A percentile compares a stretch with the other conserved stretches of the same genome.
Evolutionary conservation across 176 grass and related monocot genomes (phyloP).

Genomic region (Phyllostachys edulis): DNA sequence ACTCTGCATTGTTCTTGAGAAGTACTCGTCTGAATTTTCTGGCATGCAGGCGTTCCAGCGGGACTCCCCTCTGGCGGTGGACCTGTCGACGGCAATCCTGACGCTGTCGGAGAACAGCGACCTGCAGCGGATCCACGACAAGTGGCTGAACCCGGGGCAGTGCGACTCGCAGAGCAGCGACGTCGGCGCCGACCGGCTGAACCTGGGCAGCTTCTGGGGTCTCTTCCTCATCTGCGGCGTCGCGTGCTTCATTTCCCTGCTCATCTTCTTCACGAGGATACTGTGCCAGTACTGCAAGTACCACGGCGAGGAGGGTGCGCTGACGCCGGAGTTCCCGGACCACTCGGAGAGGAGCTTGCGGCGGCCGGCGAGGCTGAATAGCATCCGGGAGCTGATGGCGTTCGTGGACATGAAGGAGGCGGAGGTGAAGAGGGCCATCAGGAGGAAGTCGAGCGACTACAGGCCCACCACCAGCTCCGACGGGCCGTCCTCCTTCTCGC

Average conservation of each 20-base stretch:
- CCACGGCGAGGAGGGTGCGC: not conserved
- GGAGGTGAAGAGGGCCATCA: slow-evolving; percentile 63
- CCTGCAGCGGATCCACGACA: slow-evolving; percentile 94
- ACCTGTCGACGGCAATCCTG: slow-evolving; percentile 92
- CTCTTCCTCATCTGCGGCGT: slow-evolving; percentile 83
- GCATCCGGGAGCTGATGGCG: slow-evolving; percentile 62
- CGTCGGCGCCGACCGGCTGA: slow-evolving; percentile 42
- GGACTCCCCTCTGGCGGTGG: slow-evolving; percentile 76
- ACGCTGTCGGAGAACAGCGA: slow-evolving; percentile 86
- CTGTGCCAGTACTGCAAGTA: slow-evolving; percentile 67
- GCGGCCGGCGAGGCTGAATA: slow-evolving; percentile 44
- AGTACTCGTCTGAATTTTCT: not conserved
- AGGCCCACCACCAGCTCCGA: slow-evolving; percentile 23
- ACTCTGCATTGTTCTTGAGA: not conserved
- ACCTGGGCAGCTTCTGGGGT: slow-evolving; percentile 71
- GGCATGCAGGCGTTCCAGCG: slow-evolving; percentile 71
- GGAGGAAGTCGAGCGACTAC: slow-evolving; percentile 44
- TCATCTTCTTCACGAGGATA: slow-evolving; percentile 58
- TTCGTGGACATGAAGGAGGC: slow-evolving; percentile 92
- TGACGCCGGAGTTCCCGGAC: not conserved
- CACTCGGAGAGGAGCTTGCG: slow-evolving; percentile 32
- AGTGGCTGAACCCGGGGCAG: slow-evolving; percentile 56
- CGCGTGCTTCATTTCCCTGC: slow-evolving; percentile 61
- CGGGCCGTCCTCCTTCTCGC: not conserved
- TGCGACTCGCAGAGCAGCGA: slow-evolving; percentile 35